Percentiles rank a stretch among this genome's conserved stretches.
Conservation (phyloP, 139 green algal genomes). For the Chlorella sorokiniana region DNA sequence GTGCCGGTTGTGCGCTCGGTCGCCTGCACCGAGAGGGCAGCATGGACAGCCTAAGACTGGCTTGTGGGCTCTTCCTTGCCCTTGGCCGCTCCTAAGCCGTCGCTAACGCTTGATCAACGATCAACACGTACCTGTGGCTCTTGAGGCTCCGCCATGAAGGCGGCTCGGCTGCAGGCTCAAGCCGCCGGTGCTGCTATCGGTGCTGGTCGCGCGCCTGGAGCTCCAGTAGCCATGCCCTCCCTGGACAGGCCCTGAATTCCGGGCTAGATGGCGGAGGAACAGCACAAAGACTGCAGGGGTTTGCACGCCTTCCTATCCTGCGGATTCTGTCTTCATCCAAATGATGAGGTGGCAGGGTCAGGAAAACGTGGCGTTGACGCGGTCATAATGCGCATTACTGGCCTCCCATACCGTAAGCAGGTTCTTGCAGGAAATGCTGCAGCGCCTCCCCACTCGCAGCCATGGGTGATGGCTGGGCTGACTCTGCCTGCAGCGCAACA, state of each 20-base stretch:
- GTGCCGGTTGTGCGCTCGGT: conserved; percentile 43
- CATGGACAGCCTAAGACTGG: neutral
- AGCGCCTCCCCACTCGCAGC: too few relatives aligned
- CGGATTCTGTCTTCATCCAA: neutral
- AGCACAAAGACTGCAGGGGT: neutral
- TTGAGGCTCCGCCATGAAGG: conserved; percentile 18
- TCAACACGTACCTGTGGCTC: conserved; percentile 1
- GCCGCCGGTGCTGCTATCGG: conserved; percentile 3
- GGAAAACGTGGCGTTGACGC: too few relatives aligned
- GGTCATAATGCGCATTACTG: too few relatives aligned
- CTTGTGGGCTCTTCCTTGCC: neutral
- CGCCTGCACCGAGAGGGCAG: neutral
- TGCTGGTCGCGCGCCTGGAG: conserved; percentile 1
- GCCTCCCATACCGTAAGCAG: too few relatives aligned
- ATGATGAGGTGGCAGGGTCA: neutral
- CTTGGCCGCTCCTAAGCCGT: neutral
- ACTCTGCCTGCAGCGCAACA: too few relatives aligned
- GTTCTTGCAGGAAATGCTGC: too few relatives aligned
- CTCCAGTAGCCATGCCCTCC: conserved; percentile 23
- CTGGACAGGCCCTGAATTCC: neutral
- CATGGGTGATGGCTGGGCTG: too few relatives aligned
- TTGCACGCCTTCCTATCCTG: neutral
- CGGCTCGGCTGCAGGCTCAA: neutral
- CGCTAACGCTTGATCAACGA: neutral
- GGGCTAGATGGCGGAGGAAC: neutral